Percentiles rank a stretch among this genome's conserved stretches.
These are phyloP conservation scores for Starmerella floris DNA, from an alignment of 805 yeast species.

Conservation along the genomic window DNA sequence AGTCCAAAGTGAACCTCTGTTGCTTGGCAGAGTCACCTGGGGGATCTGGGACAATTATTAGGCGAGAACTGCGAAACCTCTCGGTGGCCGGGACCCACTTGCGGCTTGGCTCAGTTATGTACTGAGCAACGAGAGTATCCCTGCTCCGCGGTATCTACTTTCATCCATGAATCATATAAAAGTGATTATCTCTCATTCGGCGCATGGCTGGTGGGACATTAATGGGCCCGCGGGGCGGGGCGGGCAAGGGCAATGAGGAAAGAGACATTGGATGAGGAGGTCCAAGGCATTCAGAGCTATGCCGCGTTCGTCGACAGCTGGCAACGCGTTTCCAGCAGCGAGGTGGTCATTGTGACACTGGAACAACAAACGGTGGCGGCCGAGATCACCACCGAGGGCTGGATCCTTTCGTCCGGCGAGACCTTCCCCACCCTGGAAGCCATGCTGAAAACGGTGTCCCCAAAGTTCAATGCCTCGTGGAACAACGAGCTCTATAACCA, in stretches of 20 bases:
- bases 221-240: too few relatives aligned
- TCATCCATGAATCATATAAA: too few relatives aligned
- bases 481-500: not conserved
- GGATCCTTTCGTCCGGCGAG: not conserved
- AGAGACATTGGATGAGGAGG: not conserved
- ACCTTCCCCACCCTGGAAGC: constrained; percentile 2
- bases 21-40: too few relatives aligned
- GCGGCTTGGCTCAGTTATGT: too few relatives aligned
- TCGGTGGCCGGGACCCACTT: too few relatives aligned
- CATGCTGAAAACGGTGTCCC: not conserved
- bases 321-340: not conserved
- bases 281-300: constrained; percentile 18
- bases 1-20: too few relatives aligned
- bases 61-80: too few relatives aligned
- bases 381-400: not conserved
- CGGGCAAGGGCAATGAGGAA: not conserved
- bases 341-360: not conserved
- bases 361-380: not conserved
- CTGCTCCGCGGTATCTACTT: too few relatives aligned
- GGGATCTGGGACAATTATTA: too few relatives aligned
- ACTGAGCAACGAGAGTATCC: too few relatives aligned
- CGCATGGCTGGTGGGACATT: too few relatives aligned
- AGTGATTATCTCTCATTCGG: too few relatives aligned
- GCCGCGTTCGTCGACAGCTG: not conserved
- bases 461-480: not conserved